Percentiles rank a stretch among this genome's conserved stretches.
These are phyloP conservation scores for Theobroma grandiflorum DNA, from an alignment of 441 rosid genomes.

Conservation along the genomic window DNA sequence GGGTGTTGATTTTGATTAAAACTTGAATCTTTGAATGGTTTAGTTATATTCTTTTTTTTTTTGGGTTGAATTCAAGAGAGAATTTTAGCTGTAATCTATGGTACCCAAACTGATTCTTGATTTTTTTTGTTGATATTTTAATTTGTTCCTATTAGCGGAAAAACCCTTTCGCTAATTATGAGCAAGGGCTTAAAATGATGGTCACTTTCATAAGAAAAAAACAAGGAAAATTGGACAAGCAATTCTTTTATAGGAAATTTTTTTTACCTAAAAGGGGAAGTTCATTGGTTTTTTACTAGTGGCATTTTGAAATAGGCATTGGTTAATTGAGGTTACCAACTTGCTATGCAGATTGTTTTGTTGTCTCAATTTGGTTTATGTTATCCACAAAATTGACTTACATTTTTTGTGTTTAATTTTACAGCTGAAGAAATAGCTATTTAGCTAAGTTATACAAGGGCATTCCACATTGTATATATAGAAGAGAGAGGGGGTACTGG, in stretches of 20 bases:
- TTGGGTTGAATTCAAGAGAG: conserved; percentile 2
- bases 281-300: background rate
- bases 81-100: background rate
- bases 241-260: background rate
- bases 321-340: conserved; percentile 14
- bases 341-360: conserved; percentile 14
- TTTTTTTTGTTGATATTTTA: conserved; percentile 26
- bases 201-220: conserved; percentile 22
- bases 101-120: conserved; percentile 7
- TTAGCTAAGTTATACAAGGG: conserved; percentile 29
- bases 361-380: conserved; percentile 25
- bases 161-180: conserved; percentile 23
- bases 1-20: background rate
- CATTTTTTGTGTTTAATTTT: conserved; percentile 29
- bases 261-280: background rate
- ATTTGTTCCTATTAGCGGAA: conserved; percentile 26
- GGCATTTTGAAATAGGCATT: conserved; percentile 21
- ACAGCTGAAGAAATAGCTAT: conserved; percentile 46
- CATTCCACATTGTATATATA: conserved; percentile 28
- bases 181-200: conserved; percentile 3
- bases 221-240: background rate
- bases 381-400: background rate
- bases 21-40: conserved; percentile 9
- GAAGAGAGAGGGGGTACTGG: conserved; percentile 67
- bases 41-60: background rate